A percentile compares a stretch with the other conserved stretches of the same genome.
phyloP scores from a whole-genome alignment of 2,329 filamentous ascomycete genomes.

The Trichoderma arundinaceum region DNA sequence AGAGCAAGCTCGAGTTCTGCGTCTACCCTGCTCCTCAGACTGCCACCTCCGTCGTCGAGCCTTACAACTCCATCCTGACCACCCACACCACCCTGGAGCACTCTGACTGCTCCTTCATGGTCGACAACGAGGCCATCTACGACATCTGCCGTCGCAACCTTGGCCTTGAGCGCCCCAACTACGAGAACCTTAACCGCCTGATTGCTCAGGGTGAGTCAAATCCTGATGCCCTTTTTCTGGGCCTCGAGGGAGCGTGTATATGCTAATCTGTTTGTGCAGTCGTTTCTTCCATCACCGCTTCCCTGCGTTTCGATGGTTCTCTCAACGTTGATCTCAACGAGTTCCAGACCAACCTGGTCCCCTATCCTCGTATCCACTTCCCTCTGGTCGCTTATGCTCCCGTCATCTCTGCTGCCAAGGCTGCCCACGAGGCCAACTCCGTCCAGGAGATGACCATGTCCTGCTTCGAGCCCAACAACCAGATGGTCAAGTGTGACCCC shows the following conservation, averaged over 20 bases:
- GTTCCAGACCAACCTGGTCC: slow-evolving; percentile 99
- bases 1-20: slow-evolving; percentile 99
- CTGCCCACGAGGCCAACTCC: slow-evolving; percentile 96
- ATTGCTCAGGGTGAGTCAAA: slow-evolving; percentile 81
- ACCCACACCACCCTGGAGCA: slow-evolving; percentile 99
- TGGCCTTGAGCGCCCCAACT: slow-evolving; percentile 95
- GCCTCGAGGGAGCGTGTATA: neutral
- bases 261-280: slow-evolving; percentile 57
- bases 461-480: slow-evolving; percentile 99
- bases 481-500: slow-evolving; percentile 99
- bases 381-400: slow-evolving; percentile 95
- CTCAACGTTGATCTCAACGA: slow-evolving; percentile 99
- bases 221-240: too few relatives aligned
- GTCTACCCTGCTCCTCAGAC: slow-evolving; percentile 98
- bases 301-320: slow-evolving; percentile 96
- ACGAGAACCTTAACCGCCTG: slow-evolving; percentile 97
- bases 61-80: slow-evolving; percentile 99
- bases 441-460: slow-evolving; percentile 98
- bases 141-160: slow-evolving; percentile 99
- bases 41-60: slow-evolving; percentile 96
- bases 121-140: slow-evolving; percentile 99
- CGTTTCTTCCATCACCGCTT: slow-evolving; percentile 97
- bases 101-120: slow-evolving; percentile 99
- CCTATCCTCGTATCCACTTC: slow-evolving; percentile 99
- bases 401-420: slow-evolving; percentile 93